Evolutionary conservation across 345 rosid species (phyloP).

Genomic region (Microcos paniculata): DNA sequence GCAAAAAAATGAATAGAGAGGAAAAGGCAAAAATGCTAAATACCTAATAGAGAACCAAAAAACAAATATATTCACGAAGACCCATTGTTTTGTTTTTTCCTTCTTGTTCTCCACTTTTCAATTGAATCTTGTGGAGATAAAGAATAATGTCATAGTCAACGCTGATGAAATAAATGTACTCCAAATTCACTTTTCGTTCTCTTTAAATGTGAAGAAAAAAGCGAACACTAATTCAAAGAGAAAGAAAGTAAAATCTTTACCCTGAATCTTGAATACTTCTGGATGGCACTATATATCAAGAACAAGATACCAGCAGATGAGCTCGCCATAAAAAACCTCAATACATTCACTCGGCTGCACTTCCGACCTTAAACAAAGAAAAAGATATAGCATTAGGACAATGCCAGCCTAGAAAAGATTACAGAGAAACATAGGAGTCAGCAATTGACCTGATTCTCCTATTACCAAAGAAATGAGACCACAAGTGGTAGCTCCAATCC

Average conservation of each 20-base stretch:
- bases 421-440: conserved; percentile 7
- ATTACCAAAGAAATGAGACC: conserved; percentile 46
- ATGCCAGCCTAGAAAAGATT: background rate
- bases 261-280: conserved; percentile 40
- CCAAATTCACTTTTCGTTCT: background rate
- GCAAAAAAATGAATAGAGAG: too few species aligned
- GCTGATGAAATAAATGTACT: background rate
- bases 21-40: too few species aligned
- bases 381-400: conserved; percentile 2
- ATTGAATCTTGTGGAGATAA: background rate
- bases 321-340: conserved; percentile 43
- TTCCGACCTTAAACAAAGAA: conserved; percentile 48
- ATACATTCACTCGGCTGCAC: conserved; percentile 45
- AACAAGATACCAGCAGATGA: conserved; percentile 39
- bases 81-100: background rate
- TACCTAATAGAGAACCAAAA: too few species aligned
- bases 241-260: conserved; percentile 22
- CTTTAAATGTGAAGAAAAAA: background rate
- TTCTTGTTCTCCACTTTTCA: background rate
- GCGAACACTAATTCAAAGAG: background rate
- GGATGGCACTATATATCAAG: conserved; percentile 35
- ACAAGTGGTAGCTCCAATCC: conserved; percentile 34
- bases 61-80: background rate
- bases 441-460: conserved; percentile 58
- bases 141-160: background rate